These are phyloP conservation scores for Cryptosporidium felis DNA, from an alignment of 169 alveolate species.

Conservation along the genomic window DNA sequence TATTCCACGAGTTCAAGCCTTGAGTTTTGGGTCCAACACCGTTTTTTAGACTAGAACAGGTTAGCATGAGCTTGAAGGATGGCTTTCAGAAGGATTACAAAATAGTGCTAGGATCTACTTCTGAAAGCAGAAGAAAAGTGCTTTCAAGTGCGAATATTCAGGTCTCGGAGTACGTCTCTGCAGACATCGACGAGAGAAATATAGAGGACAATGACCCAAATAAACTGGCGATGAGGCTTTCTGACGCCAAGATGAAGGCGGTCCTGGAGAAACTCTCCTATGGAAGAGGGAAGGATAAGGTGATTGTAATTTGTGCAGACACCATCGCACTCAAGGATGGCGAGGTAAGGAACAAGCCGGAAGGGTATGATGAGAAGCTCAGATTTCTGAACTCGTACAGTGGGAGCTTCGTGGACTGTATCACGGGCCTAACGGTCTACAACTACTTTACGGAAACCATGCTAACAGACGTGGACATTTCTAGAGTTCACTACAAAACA, in stretches of 20 bases:
- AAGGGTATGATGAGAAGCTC: conserved; percentile 18
- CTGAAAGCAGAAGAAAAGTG: conserved; percentile 28
- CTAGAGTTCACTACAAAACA: conserved; percentile 36
- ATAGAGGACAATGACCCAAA: conserved; percentile 20
- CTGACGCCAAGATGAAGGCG: conserved; percentile 32
- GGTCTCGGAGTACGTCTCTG: conserved; percentile 28
- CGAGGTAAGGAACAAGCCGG: conserved; percentile 62
- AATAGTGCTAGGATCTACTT: conserved; percentile 51
- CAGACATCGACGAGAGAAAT: conserved; percentile 64
- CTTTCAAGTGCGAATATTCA: conserved; percentile 4
- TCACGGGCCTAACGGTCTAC: conserved; percentile 43
- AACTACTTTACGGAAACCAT: conserved; percentile 9
- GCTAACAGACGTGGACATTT: not conserved
- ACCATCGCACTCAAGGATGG: conserved; percentile 53
- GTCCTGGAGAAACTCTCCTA: conserved; percentile 21
- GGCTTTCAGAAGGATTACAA: not conserved
- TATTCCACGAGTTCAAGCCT: too few species aligned
- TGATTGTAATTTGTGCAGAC: conserved; percentile 51
- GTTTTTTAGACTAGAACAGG: too few species aligned
- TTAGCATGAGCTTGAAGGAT: too few species aligned
- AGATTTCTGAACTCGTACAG: conserved; percentile 39
- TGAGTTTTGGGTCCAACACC: too few species aligned
- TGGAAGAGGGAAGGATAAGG: conserved; percentile 1
- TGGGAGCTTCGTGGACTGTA: conserved; percentile 34
- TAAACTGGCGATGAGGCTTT: conserved; percentile 7